A percentile compares a stretch with the other conserved stretches of the same genome.
Conservation (phyloP, 441 rosid species). For the Corymbia citriodora region DNA sequence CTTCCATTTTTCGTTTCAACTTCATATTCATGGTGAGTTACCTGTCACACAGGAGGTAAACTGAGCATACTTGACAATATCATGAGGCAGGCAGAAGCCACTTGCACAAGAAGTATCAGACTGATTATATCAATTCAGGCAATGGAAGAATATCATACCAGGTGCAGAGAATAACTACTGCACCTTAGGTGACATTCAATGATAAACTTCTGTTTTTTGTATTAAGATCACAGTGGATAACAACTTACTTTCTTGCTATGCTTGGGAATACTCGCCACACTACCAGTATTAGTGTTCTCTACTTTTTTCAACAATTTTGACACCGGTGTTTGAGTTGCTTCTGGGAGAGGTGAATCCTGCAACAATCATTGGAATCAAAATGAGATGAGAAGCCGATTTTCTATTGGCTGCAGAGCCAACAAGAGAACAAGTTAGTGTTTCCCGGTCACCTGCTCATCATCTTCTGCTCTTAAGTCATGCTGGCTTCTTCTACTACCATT, state of each 20-base stretch:
- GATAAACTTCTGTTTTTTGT: neutral
- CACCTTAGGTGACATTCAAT: neutral
- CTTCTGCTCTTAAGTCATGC: constrained; percentile 24
- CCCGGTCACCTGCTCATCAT: constrained; percentile 37
- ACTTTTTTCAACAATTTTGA: constrained; percentile 47
- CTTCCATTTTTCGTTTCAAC: constrained; percentile 62
- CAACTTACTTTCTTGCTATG: constrained; percentile 55
- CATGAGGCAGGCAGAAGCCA: neutral
- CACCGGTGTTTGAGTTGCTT: constrained; percentile 50
- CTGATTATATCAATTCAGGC: neutral
- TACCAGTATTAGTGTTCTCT: constrained; percentile 42
- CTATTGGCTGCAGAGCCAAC: neutral
- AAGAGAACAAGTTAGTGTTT: neutral
- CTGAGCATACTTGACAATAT: neutral
- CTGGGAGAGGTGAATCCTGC: constrained; percentile 47
- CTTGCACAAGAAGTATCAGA: neutral
- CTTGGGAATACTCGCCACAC: constrained; percentile 43
- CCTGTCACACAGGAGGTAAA: constrained; percentile 35
- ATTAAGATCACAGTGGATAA: neutral
- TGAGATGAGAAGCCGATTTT: neutral
- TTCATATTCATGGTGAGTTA: constrained; percentile 73
- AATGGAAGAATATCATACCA: neutral
- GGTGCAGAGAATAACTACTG: neutral
- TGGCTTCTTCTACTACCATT: constrained; percentile 36
- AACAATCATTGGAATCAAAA: neutral